Evolutionary conservation across 2,329 filamentous ascomycete genomes (phyloP).

Genomic region (Fusarium setosum): DNA sequence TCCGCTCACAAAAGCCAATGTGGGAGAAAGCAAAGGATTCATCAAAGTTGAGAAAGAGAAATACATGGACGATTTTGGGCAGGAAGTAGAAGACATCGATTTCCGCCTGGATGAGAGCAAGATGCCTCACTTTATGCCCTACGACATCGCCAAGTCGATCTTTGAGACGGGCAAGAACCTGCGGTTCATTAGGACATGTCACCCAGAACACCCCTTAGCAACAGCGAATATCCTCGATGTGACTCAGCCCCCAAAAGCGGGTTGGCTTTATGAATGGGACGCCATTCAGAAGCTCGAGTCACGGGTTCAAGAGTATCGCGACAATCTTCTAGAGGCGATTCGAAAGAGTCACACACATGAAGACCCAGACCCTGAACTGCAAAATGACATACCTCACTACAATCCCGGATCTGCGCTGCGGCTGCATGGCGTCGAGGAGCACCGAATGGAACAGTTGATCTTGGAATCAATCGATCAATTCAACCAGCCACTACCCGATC

Average conservation of each 20-base stretch:
- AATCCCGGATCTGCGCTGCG: conserved; percentile 44
- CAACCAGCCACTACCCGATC: conserved; percentile 47
- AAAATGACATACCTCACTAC: not conserved
- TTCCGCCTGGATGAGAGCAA: conserved; percentile 72
- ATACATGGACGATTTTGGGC: conserved; percentile 68
- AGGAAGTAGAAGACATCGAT: conserved; percentile 67
- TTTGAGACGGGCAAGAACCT: conserved; percentile 85
- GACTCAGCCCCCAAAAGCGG: conserved; percentile 65
- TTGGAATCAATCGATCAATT: conserved; percentile 62
- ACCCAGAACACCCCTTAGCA: conserved; percentile 77
- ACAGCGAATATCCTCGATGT: conserved; percentile 58
- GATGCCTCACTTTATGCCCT: conserved; percentile 78
- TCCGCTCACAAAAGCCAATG: conserved; percentile 59
- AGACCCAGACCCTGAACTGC: not conserved
- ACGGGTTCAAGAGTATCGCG: conserved; percentile 59
- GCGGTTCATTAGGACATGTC: conserved; percentile 75
- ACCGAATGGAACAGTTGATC: conserved; percentile 60
- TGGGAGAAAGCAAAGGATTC: conserved; percentile 65
- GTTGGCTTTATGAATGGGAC: conserved; percentile 80
- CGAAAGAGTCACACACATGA: conserved; percentile 15
- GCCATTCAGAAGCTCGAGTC: conserved; percentile 73
- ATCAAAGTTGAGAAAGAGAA: conserved; percentile 67
- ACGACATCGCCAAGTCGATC: conserved; percentile 76
- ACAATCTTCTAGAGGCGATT: conserved; percentile 42
- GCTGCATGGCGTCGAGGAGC: conserved; percentile 61